phyloP scores from a whole-genome alignment of 140 eudicot species.

The Ambrosia hybrid region DNA sequence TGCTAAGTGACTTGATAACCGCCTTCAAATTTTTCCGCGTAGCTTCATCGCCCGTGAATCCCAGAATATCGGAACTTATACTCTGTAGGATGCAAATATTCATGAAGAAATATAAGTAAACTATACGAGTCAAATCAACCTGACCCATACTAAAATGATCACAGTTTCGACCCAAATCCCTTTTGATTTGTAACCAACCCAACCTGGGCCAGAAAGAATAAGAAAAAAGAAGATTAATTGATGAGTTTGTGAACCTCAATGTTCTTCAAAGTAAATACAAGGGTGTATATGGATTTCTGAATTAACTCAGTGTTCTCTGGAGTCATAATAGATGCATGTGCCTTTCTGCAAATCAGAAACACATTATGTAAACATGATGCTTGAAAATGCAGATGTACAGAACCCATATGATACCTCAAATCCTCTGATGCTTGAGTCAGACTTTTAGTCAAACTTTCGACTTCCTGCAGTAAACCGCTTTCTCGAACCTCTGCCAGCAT shows the following conservation, averaged over 20 bases:
- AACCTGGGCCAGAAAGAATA: too few species aligned
- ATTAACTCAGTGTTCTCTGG: constrained; percentile 83
- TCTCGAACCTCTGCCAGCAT: constrained; percentile 81
- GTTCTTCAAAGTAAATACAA: constrained; percentile 81
- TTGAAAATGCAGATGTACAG: background rate
- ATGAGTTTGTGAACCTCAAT: constrained; percentile 56
- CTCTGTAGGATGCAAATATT: constrained; percentile 49
- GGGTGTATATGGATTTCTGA: constrained; percentile 78
- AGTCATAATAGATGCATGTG: constrained; percentile 73
- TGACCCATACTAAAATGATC: too few species aligned
- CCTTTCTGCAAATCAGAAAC: constrained; percentile 49
- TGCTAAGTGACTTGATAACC: constrained; percentile 85
- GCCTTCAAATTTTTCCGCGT: constrained; percentile 69
- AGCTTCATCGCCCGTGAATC: constrained; percentile 89
- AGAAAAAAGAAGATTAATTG: background rate
- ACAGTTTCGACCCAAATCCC: too few species aligned
- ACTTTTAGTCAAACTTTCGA: constrained; percentile 82
- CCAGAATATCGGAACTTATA: constrained; percentile 78
- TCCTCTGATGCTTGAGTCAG: constrained; percentile 82
- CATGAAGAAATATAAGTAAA: background rate
- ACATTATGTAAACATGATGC: constrained; percentile 4
- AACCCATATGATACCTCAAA: constrained; percentile 47
- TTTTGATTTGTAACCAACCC: too few species aligned
- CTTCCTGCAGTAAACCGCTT: constrained; percentile 85
- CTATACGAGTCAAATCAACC: too few species aligned